A percentile compares a stretch with the other conserved stretches of the same genome.
Evolutionary conservation across 352 stramenopile genomes (phyloP).

Genomic region (Lagenidium giganteum): DNA sequence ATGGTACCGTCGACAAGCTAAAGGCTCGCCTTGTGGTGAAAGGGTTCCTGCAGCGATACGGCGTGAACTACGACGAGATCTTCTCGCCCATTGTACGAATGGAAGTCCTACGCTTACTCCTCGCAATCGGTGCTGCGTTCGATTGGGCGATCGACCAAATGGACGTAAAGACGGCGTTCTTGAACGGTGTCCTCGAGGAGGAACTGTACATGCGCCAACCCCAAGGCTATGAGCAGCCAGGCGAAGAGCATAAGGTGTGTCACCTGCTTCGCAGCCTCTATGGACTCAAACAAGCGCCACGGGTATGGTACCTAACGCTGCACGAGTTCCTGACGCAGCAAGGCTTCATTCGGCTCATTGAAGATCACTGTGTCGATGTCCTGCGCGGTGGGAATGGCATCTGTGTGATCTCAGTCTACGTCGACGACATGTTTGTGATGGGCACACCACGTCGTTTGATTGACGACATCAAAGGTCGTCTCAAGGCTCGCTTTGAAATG

Average conservation of each 20-base stretch:
- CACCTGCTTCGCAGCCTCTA: conserved; percentile 7
- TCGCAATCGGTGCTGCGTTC: not conserved
- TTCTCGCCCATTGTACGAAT: conserved; percentile 11
- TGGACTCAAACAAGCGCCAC: conserved; percentile 8
- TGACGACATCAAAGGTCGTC: not conserved
- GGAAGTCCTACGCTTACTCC: conserved; percentile 9
- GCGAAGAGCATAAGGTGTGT: not conserved
- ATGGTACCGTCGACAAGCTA: conserved; percentile 14
- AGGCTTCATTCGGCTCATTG: conserved; percentile 5
- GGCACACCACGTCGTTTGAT: not conserved
- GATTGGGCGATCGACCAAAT: not conserved
- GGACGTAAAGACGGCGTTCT: not conserved
- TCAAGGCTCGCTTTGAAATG: conserved; percentile 6
- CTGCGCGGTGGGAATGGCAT: not conserved
- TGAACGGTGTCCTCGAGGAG: not conserved
- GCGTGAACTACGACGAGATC: conserved; percentile 20
- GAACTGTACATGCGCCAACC: not conserved
- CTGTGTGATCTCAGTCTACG: conserved; percentile 11
- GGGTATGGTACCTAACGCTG: conserved; percentile 10
- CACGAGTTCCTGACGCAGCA: conserved; percentile 2
- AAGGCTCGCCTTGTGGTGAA: conserved; percentile 19
- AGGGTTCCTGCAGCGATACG: conserved; percentile 17
- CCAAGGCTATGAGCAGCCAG: too few species aligned
- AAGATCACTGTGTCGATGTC: conserved; percentile 18
- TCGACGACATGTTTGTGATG: conserved; percentile 20